These are phyloP conservation scores for Brettanomyces nanus DNA, from an alignment of 805 yeast species.

Conservation along the genomic window DNA sequence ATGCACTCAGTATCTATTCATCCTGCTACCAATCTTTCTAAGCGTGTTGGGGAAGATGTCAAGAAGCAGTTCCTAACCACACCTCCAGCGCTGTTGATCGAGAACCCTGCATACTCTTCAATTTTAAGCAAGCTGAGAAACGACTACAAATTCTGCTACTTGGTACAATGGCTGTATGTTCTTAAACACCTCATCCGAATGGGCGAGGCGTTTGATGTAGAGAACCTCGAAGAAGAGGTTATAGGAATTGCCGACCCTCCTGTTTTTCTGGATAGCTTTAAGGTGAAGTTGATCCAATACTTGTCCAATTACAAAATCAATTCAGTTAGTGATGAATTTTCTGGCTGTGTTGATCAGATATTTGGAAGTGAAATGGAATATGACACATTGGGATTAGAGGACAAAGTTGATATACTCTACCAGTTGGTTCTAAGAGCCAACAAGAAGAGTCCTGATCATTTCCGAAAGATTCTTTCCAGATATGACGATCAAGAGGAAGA, in stretches of 20 bases:
- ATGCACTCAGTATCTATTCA: too few species aligned
- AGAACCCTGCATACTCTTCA: constrained; percentile 25
- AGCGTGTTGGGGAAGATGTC: constrained; percentile 27
- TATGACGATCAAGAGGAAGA: constrained; percentile 10
- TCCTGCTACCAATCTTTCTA: constrained; percentile 25
- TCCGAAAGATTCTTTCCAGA: constrained; percentile 41
- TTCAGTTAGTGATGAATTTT: constrained; percentile 22
- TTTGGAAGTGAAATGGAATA: constrained; percentile 10
- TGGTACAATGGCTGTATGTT: constrained; percentile 49
- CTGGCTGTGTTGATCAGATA: constrained; percentile 14
- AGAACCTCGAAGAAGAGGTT: constrained; percentile 55
- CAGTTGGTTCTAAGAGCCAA: constrained; percentile 31
- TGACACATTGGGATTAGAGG: constrained; percentile 29
- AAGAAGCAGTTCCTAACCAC: constrained; percentile 29
- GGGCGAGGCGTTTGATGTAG: constrained; percentile 48
- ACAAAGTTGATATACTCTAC: constrained; percentile 43
- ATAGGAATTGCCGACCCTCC: constrained; percentile 35
- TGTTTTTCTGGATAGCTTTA: constrained; percentile 33
- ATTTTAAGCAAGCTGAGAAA: constrained; percentile 27
- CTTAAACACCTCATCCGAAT: constrained; percentile 45
- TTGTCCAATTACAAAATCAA: constrained; percentile 30
- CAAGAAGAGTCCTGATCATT: constrained; percentile 34
- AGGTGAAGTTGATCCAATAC: constrained; percentile 32
- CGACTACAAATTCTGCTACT: constrained; percentile 30
- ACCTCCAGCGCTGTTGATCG: constrained; percentile 31